Evolutionary conservation across 108 stramenopile genomes (phyloP).

Genomic region (Bacterosira constricta): DNA sequence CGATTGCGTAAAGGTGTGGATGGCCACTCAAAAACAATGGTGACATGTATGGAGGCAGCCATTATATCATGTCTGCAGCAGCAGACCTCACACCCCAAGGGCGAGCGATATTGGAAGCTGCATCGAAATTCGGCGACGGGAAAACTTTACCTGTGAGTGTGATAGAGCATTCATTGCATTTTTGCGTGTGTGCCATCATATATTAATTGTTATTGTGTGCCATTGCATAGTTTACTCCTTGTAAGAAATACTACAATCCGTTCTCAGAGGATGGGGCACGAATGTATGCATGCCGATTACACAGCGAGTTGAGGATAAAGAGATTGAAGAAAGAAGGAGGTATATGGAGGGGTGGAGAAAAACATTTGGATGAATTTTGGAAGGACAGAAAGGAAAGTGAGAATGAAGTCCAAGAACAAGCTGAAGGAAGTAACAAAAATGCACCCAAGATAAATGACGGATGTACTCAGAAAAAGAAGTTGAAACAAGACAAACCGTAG

Average conservation of each 20-base stretch:
- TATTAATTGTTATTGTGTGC: too few species aligned
- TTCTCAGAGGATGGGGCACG: constrained; percentile 21
- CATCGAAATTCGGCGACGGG: constrained; percentile 73
- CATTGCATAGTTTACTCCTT: constrained; percentile 76
- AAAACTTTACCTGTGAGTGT: constrained; percentile 56
- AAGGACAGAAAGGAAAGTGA: not conserved
- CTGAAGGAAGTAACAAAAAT: not conserved
- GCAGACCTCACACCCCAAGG: constrained; percentile 77
- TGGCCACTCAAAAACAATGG: constrained; percentile 43
- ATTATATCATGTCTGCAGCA: constrained; percentile 71
- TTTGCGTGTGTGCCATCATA: too few species aligned
- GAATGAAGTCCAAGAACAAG: not conserved
- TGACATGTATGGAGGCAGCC: constrained; percentile 88
- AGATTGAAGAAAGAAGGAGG: constrained; percentile 58
- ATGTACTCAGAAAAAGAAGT: not conserved
- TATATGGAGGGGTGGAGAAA: constrained; percentile 69
- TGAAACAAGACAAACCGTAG: not conserved
- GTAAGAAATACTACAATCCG: constrained; percentile 84
- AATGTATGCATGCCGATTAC: constrained; percentile 86
- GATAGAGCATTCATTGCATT: not conserved
- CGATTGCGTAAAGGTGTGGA: constrained; percentile 15
- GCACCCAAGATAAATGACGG: not conserved
- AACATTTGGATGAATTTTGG: constrained; percentile 64
- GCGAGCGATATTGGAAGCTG: constrained; percentile 65
- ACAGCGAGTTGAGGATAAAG: constrained; percentile 62